Evolutionary conservation across 192 early-diverging fungal species (phyloP), one percentile per base, ranked within the genome.

Genomic region (Cladochytrium replicatum): DNA sequence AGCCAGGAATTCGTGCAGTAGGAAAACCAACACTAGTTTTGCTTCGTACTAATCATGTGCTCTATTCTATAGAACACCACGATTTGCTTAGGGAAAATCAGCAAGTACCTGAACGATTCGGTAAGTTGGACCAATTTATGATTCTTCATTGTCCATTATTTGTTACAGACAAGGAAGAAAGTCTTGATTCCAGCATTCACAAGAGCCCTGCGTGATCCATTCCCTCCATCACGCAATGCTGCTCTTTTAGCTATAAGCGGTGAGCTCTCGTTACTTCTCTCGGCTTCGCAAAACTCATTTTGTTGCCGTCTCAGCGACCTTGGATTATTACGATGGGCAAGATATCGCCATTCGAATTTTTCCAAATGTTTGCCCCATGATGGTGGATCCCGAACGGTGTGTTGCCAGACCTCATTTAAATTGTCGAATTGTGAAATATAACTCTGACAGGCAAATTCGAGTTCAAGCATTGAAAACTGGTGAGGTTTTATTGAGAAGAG

Each of bases 71-170:
- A 67, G 60, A 98, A 98, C 60, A 85, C 93, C 13, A 87, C 91
- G 11, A 87, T 98, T 31, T 96, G 91, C 54, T 60, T 98, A 11
- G 91, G 89, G n/a, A 95, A 96, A 60, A 76, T 96, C 30, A 81
- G 81, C 42, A 80, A 82, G 9, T 54, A 88, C 39, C 61, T 98
- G 27, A 87, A 57, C 49, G 84, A 88, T 13, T 43, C 67, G 13
- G 83, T 86, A 69, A 48, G 75, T 68, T 26, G 30, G 27, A 26
- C 34, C 11, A 26, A 6, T 32, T 32, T 9, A 13, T 7, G 32
- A 7, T 41, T 34, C 13, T 21, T 6, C 30, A 15, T 9, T 9
- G 0, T 38, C 9, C 11, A 9, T 39, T 61, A 1, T 52, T 4
- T 7, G 6, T 28, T 22, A 11, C 41, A 85, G 77, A 91, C 87